Evolutionary conservation across 768 basidiomycete genomes (phyloP).

Genomic region (Neoboletus brunneissimus): DNA sequence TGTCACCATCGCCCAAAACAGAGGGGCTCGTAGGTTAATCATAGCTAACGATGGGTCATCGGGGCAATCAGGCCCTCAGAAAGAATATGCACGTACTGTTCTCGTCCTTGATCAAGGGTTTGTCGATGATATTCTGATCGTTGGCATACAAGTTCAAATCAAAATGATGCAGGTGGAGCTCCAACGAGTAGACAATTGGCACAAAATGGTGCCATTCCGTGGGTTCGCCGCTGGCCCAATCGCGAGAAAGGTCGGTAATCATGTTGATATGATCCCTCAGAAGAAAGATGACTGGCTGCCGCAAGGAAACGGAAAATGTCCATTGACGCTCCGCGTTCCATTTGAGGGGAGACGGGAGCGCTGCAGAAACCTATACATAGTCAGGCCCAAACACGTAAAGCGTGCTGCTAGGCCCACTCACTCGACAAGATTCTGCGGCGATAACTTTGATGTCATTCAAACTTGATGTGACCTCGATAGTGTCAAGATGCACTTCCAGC

Average conservation of each 20-base stretch:
- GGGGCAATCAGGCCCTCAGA: background rate
- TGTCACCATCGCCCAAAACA: slow-evolving; percentile 46
- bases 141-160: slow-evolving; percentile 82
- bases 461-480: slow-evolving; percentile 74
- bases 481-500: slow-evolving; percentile 80
- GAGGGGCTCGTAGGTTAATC: slow-evolving; percentile 59
- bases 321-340: slow-evolving; percentile 85
- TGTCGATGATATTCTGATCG: slow-evolving; percentile 96
- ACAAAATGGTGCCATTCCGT: slow-evolving; percentile 80
- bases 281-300: slow-evolving; percentile 70
- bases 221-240: slow-evolving; percentile 85
- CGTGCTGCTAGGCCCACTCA: slow-evolving; percentile 33
- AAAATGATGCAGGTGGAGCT: slow-evolving; percentile 72
- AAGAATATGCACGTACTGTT: slow-evolving; percentile 55
- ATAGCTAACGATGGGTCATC: slow-evolving; percentile 51
- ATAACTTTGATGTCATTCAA: slow-evolving; percentile 85
- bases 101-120: slow-evolving; percentile 74
- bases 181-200: slow-evolving; percentile 73
- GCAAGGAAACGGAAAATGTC: slow-evolving; percentile 69
- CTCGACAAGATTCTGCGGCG: slow-evolving; percentile 73
- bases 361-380: slow-evolving; percentile 54
- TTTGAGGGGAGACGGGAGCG: slow-evolving; percentile 73
- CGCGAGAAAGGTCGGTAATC: slow-evolving; percentile 87
- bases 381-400: slow-evolving; percentile 1
- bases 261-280: slow-evolving; percentile 94